Conservation (phyloP, 2,329 filamentous ascomycete genomes). For the Calonectria multiphialidica region DNA sequence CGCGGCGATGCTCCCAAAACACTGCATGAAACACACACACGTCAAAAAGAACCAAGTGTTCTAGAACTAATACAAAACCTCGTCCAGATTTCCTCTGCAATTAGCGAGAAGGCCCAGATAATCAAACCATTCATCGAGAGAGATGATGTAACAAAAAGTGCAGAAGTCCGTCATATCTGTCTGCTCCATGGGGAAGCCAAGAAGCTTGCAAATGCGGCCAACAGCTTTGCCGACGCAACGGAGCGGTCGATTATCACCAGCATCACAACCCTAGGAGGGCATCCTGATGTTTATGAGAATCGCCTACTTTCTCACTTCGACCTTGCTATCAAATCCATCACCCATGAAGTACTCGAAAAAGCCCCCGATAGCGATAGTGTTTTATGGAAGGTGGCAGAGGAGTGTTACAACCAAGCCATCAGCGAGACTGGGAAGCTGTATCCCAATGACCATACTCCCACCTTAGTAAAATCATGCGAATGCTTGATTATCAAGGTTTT, state of each 20-base stretch:
- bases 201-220: background rate
- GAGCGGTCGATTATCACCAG: background rate
- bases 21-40: background rate
- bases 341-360: background rate
- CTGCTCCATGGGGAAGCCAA: background rate
- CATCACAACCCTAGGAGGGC: background rate
- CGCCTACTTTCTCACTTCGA: background rate
- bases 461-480: background rate
- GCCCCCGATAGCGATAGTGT: background rate
- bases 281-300: too few species aligned
- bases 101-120: background rate
- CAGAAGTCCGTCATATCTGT: background rate
- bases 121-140: background rate
- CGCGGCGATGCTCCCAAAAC: too few species aligned
- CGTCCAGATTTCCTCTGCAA: background rate
- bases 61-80: background rate
- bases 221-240: background rate
- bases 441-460: background rate
- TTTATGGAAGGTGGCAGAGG: slow-evolving; percentile 1
- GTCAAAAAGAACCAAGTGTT: background rate
- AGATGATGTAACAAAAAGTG: too few species aligned
- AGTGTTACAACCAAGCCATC: background rate
- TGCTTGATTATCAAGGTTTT: background rate
- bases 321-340: background rate
- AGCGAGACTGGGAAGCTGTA: background rate